Base-by-base conservation (phyloP, 2,329 filamentous ascomycete genomes). In the Claviceps cyperi region DNA sequence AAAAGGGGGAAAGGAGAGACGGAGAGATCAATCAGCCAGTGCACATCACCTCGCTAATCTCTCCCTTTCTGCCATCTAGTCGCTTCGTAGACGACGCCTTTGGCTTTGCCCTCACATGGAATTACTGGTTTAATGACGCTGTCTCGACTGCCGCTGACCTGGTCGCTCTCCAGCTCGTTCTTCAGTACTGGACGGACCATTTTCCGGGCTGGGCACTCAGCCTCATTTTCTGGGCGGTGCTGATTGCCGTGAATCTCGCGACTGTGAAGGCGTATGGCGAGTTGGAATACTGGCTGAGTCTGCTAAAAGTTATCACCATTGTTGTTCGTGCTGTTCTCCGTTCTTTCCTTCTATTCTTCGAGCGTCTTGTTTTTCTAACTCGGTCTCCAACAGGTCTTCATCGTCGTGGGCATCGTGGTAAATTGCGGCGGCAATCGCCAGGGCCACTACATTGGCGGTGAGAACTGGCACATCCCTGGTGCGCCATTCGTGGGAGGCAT, bases 81-180 rank as follows among this genome's bases (percentile, higher is more conserved):
- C 69, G 74, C 45, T 77, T 73, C 51, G 69, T 77, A 11, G 74
- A 77, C 55, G 72, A 75, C 56, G 69, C 73, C 1, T 70, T 75
- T 54, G 74, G 74, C 1, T 77, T 77, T 53, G 73, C 74, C 3
- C 60, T 76, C 32, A 76, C 74, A 0, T 78, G 74, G 75, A 78
- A 78, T 55, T 78, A 77, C 60, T 83, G 78, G 78, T 81, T 82
- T 57, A 82, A 83, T 59, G 78, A 83, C 62, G 79, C 78, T 24
- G 64, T 67, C 0, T 67, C 65, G 0, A 66, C 64, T 1, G 80
- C 79, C 0, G 69, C 77, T 0, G 80, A 84, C 63, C 64, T 83
- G 24, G 76, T 82, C 19, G 65, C 65, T 1, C 53, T 67, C 24
- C 65, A 67, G 72, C 63, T 83, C 2, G 58, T 83, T 1, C 62